Evolutionary conservation across 2,329 filamentous ascomycete genomes (phyloP), one percentile per base, ranked within the genome.

Genomic region (Monilinia laxa): DNA sequence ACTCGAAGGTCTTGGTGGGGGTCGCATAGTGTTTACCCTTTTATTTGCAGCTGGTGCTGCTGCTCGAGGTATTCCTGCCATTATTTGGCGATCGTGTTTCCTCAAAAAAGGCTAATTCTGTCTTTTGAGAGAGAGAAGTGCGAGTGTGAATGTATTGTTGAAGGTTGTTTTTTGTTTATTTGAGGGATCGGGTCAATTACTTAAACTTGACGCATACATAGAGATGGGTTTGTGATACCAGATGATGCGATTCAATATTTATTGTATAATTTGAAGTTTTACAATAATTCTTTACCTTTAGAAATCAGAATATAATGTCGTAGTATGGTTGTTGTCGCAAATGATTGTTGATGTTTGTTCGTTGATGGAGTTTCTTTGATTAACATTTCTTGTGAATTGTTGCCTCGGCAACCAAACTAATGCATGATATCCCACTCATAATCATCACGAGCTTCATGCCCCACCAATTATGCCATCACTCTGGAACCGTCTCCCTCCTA

Each of bases 51-150:
- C 78, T 68, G 77, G 71, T 69, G 78, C 77, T 76, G 83, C 80
- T 76, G 83, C 80, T 76, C 84, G 80, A 71, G 81, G 80, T 69
- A 83, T 78, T 76, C 82, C 83, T 76, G 82, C 82, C 85, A 87
- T 87, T 16, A 47, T 18, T 59, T 62, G 58, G 54, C 69, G 69
- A 70, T 70, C 69, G 52, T 64, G 28, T 6, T 40, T 40, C 23
- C 51, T 25, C 1, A 45, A 25, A 25, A 12, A 18, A 25, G 20
- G 5, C 12, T 11, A 35, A 18, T 64, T 57, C 11, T 42, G 16
- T 14, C 28, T 38, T 18, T 28, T 9, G 58, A 59, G 16, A 28
- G 54, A 49, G 59, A 40, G 60, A 54, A 53, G 40, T 25, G 35
- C 25, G 16, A 42, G 10, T 68, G 53, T 18, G 40, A 40, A 12